Evolutionary conservation across 176 grass and related monocot genomes (phyloP).

Genomic region (Coix lacrymajobi): DNA sequence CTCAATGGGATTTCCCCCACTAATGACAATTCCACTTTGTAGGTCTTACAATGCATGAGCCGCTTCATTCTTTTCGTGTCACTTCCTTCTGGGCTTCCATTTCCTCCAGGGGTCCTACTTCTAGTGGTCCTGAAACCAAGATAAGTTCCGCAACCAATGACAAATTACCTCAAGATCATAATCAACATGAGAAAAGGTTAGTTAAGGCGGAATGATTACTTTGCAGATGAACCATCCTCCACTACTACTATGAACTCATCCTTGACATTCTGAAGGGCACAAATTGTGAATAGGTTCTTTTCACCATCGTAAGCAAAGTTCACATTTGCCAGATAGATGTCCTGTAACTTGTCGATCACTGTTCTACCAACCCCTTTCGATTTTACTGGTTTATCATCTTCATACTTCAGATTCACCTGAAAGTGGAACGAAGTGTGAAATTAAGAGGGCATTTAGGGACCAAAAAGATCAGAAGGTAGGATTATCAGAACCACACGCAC

Average conservation of each 20-base stretch:
- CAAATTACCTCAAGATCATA: not conserved
- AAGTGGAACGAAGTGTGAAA: not conserved
- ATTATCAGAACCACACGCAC: not conserved
- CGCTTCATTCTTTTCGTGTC: conserved; percentile 7
- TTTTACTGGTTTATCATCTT: not conserved
- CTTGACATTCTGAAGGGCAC: not conserved
- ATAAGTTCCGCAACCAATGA: not conserved
- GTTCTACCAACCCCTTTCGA: not conserved
- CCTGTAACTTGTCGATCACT: not conserved
- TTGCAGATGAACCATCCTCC: not conserved
- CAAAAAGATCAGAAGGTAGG: not conserved
- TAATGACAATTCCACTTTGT: not conserved
- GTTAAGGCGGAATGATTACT: not conserved
- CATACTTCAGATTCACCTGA: not conserved
- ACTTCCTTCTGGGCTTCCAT: conserved; percentile 3
- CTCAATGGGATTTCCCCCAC: not conserved
- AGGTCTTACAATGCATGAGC: not conserved
- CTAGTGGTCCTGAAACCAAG: not conserved
- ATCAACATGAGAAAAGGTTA: not conserved
- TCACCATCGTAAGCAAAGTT: not conserved
- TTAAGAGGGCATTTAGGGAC: not conserved
- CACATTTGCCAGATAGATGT: not conserved
- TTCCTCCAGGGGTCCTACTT: not conserved
- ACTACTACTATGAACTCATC: not conserved
- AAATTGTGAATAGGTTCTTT: not conserved